phyloP scores from a whole-genome alignment of 768 basidiomycete species.

The Ephemerocybe angulata region DNA sequence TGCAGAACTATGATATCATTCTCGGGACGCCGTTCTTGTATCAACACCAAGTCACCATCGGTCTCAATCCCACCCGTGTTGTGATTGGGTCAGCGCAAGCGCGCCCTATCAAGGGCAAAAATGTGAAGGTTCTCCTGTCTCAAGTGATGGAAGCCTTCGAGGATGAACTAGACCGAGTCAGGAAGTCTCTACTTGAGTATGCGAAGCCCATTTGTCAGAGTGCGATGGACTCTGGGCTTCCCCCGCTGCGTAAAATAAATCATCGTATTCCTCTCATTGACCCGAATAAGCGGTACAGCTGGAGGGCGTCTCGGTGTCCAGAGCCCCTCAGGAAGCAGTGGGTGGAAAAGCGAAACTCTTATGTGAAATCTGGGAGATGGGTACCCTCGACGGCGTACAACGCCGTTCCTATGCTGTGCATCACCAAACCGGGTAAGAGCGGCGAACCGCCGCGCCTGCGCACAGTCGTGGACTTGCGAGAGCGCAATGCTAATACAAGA shows the following conservation, averaged over 20 bases:
- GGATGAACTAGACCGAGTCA: slow-evolving; percentile 10
- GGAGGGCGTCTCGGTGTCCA: slow-evolving; percentile 31
- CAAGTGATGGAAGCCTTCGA: slow-evolving; percentile 4
- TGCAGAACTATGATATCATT: slow-evolving; percentile 41
- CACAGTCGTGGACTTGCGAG: too few relatives aligned
- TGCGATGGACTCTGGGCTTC: slow-evolving; percentile 28
- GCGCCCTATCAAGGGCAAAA: slow-evolving; percentile 14
- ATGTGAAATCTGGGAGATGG: slow-evolving; percentile 26
- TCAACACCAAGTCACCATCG: slow-evolving; percentile 26
- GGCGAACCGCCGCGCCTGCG: slow-evolving; percentile 12
- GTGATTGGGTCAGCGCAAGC: slow-evolving; percentile 22
- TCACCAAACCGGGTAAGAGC: slow-evolving; percentile 27
- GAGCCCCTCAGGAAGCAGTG: slow-evolving; percentile 27
- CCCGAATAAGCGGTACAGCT: slow-evolving; percentile 23
- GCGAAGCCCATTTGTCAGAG: slow-evolving; percentile 21
- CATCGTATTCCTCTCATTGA: slow-evolving; percentile 39
- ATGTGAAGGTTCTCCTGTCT: slow-evolving; percentile 10
- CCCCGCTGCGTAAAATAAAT: slow-evolving; percentile 37
- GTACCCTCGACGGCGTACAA: slow-evolving; percentile 28
- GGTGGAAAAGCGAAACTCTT: slow-evolving; percentile 25
- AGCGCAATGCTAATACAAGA: too few relatives aligned
- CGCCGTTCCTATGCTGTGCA: slow-evolving; percentile 32
- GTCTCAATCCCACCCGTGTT: slow-evolving; percentile 24
- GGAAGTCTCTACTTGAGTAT: slow-evolving; percentile 19
- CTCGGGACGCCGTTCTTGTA: slow-evolving; percentile 38